Base-by-base conservation (phyloP, 169 alveolate species). In the Plasmodium reichenowi region DNA sequence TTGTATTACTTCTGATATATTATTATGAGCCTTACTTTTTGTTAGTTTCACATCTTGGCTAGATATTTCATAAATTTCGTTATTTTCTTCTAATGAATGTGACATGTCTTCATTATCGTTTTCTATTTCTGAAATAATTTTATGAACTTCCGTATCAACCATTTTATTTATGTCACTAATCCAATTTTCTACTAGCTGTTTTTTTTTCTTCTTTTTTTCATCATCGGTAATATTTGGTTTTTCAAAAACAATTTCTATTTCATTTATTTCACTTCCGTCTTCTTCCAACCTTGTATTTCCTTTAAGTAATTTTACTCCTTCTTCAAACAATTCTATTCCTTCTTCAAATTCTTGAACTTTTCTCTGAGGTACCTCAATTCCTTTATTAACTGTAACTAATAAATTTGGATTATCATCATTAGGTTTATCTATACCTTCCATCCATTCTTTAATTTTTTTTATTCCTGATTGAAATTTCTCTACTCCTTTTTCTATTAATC, bases 271-370 rank as follows among this genome's bases (percentile, higher is more conserved):
- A 24, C 9, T 3, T 24, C 47, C 86, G 5, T 70, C 86, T 6
- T 66, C 50, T 54, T 9, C 15, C 29, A 26, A 12, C 45, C 15
- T 3, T 72, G 32, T 70, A 22, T 72, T 66, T 13, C 32, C 71
- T 72, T 72, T 17, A 72, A 72, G 52, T 72, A 72, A 17, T 52
- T 72, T 72, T 72, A 72, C 26, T 58, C 86, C 86, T 72, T 72
- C 72, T 54, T 72, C 43, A 24, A 72, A 72, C 58, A 72, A 56
- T 72, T 72, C 86, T 13, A 72, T 20, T 38, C 72, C 86, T 72
- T 72, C 58, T 6, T 72, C 60, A 72, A 72, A 45, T 54, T 72
- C 86, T 72, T 20, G 13, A 6, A 72, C 32, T 54, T 72, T 72
- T 17, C 58, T 72, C n/a, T 29, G 60, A 26, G 86, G 86, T 15